Evolutionary conservation across 2,329 filamentous ascomycete species (phyloP).

Genomic region (Grosmannia clavigera): DNA sequence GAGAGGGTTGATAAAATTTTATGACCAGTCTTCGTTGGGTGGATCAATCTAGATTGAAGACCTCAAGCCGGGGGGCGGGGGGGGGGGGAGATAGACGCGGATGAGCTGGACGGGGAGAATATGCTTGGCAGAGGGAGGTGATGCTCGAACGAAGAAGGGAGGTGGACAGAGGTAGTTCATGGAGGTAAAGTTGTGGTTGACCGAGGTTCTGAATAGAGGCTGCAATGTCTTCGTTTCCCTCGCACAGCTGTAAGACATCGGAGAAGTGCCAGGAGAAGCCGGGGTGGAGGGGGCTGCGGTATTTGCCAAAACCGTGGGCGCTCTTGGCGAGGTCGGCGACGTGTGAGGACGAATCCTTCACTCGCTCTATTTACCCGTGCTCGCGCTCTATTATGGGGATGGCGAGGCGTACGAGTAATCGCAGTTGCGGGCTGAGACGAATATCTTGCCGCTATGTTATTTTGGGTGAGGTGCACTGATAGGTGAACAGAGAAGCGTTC

Average conservation of each 20-base stretch:
- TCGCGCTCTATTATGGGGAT: background rate
- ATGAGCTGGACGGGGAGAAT: background rate
- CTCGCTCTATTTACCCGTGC: background rate
- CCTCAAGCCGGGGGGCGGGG: background rate
- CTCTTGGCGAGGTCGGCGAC: background rate
- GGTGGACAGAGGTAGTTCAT: too few relatives aligned
- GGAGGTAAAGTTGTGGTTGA: background rate
- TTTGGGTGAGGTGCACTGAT: background rate
- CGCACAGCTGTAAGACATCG: slow-evolving; percentile 21
- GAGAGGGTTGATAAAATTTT: slow-evolving; percentile 4
- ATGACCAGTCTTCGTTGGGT: slow-evolving; percentile 7
- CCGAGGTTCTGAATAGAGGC: background rate
- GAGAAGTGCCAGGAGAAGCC: slow-evolving; percentile 7
- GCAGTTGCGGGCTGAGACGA: background rate
- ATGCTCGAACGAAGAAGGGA: background rate
- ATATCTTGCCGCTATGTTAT: background rate
- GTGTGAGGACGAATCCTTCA: background rate
- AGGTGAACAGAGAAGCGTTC: background rate
- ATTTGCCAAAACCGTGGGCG: background rate
- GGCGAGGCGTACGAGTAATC: background rate
- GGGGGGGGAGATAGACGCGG: background rate
- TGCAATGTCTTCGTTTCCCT: slow-evolving; percentile 17
- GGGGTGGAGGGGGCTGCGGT: background rate
- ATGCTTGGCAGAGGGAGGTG: background rate
- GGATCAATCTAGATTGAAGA: slow-evolving; percentile 8